Evolutionary conservation across 2,329 filamentous ascomycete genomes (phyloP).

Genomic region (Neofusicoccum kwambonambiense): DNA sequence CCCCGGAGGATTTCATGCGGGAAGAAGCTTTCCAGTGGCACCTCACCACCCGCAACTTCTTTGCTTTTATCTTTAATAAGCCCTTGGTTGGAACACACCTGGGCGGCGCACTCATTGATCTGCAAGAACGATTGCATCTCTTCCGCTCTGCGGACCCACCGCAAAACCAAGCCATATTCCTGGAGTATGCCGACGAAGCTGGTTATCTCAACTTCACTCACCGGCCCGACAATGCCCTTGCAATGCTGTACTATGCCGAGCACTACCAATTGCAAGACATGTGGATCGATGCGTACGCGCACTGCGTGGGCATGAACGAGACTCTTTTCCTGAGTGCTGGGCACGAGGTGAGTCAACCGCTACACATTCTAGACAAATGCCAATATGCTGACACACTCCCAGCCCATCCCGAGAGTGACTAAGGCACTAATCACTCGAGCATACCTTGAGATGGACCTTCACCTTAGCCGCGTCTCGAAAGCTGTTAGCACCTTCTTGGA

Average conservation of each 20-base stretch:
- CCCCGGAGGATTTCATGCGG: conserved; percentile 55
- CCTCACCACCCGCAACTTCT: conserved; percentile 70
- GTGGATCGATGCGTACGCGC: conserved; percentile 72
- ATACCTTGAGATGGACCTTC: conserved; percentile 63
- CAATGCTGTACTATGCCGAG: conserved; percentile 67
- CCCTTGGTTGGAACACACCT: conserved; percentile 68
- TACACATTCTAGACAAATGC: background rate
- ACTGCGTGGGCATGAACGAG: conserved; percentile 76
- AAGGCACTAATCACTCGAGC: conserved; percentile 65
- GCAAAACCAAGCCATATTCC: conserved; percentile 61
- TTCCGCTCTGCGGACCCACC: conserved; percentile 53
- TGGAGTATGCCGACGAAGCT: conserved; percentile 65
- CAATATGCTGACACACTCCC: background rate
- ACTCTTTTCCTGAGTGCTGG: conserved; percentile 57
- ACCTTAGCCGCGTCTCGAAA: conserved; percentile 56
- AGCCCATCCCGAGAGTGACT: conserved; percentile 50
- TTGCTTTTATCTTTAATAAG: conserved; percentile 66
- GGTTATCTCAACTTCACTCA: conserved; percentile 68
- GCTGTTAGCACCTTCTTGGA: conserved; percentile 65
- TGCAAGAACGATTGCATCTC: conserved; percentile 65
- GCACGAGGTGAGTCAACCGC: conserved; percentile 54
- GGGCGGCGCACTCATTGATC: conserved; percentile 60
- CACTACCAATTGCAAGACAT: conserved; percentile 61
- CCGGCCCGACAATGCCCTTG: conserved; percentile 67
- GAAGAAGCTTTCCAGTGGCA: conserved; percentile 62